Conservation (phyloP, 169 alveolate species). For the Eimeria brunetti region DNA sequence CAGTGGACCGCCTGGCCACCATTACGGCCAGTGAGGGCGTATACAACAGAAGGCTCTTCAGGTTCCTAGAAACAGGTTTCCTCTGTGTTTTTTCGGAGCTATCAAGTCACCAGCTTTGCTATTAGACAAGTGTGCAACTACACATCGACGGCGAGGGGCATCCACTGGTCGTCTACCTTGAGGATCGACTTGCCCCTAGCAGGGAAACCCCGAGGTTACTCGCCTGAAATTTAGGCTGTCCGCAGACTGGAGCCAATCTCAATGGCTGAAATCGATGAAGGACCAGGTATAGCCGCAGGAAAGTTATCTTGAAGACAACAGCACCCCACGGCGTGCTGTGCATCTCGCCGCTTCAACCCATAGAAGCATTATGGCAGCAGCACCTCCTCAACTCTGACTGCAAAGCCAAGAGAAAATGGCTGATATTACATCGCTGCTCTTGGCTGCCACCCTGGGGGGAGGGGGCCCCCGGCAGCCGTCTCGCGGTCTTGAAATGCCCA, state of each 20-base stretch:
- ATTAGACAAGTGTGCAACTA: not conserved
- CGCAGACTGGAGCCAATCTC: constrained; percentile 7
- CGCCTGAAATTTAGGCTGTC: not conserved
- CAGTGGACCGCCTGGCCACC: constrained; percentile 49
- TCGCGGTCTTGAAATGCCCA: constrained; percentile 6
- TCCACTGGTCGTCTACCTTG: not conserved
- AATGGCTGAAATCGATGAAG: not conserved
- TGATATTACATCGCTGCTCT: constrained; percentile 10
- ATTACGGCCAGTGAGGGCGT: constrained; percentile 6
- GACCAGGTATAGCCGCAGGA: not conserved
- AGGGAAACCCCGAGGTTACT: not conserved
- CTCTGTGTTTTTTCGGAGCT: not conserved
- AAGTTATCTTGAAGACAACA: not conserved
- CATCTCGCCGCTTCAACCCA: not conserved
- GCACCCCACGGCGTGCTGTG: constrained; percentile 5
- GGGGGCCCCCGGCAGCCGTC: constrained; percentile 24
- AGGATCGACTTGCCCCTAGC: constrained; percentile 38
- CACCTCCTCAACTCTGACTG: not conserved
- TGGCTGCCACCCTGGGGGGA: constrained; percentile 16
- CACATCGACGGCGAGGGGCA: not conserved
- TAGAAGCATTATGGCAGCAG: constrained; percentile 3
- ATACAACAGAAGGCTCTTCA: not conserved
- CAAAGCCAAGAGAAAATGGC: constrained; percentile 26
- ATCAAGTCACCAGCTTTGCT: not conserved
- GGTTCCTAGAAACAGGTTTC: not conserved